Evolutionary conservation across 805 yeast genomes (phyloP).

Genomic region (Candida silvicultrix): DNA sequence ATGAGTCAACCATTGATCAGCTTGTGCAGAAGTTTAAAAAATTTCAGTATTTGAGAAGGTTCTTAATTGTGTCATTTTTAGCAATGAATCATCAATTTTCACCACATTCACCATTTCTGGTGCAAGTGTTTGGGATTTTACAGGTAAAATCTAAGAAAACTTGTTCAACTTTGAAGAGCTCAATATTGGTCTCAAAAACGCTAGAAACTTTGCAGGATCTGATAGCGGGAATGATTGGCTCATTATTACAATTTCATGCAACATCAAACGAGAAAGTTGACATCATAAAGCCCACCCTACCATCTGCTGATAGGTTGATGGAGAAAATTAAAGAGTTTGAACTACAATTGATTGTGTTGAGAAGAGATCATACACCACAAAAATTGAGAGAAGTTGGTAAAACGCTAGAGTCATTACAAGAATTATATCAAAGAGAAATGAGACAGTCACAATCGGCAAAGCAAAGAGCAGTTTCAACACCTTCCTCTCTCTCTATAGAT

Average conservation of each 20-base stretch:
- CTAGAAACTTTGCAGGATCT: constrained; percentile 2
- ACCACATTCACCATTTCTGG: constrained; percentile 14
- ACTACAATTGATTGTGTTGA: neutral
- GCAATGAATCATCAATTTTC: constrained; percentile 21
- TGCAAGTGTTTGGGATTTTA: constrained; percentile 6
- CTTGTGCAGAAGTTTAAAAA: constrained; percentile 27
- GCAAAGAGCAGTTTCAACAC: constrained; percentile 4
- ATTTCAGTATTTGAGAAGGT: constrained; percentile 33
- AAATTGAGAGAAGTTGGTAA: neutral
- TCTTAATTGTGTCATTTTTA: constrained; percentile 35
- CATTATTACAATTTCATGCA: neutral
- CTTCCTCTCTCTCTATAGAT: constrained; percentile 7
- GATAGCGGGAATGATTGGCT: neutral
- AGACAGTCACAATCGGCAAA: neutral
- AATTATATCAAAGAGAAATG: neutral
- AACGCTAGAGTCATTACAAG: neutral
- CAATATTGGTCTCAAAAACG: neutral
- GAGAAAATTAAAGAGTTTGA: neutral
- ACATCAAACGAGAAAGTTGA: neutral
- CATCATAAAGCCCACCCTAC: neutral
- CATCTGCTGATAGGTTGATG: neutral
- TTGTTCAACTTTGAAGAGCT: neutral
- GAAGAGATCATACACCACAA: too few relatives aligned
- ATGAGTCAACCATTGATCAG: constrained; percentile 11
- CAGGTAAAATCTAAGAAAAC: neutral